Evolutionary conservation across 1,284 basidiomycete species (phyloP), one percentile per base, ranked within the genome.

Genomic region (Ustanciosporium gigantosporum): DNA sequence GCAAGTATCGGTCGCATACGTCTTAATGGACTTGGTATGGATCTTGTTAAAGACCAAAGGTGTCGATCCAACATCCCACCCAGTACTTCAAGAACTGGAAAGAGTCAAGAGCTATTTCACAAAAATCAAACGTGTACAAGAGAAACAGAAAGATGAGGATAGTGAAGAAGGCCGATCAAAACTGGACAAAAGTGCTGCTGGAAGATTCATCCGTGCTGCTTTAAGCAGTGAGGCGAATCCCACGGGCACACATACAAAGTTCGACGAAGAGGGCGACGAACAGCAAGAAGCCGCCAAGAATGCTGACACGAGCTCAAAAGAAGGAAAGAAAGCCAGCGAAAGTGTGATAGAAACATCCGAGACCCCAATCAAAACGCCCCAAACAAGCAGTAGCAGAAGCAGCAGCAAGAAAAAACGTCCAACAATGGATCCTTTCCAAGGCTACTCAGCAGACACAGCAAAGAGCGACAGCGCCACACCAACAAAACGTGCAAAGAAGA

Each of bases 21-120:
- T 72, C 1, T 36, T 72, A 2, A 44, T 70, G 39, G 69, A 72
- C 25, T 47, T 72, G 6, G 66, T 72, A 0, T 72, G 69, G 69
- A 70, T 72, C 15, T 25, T 68, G 31, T 34, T 72, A n/a, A 70
- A 70, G 29, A 56, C 58, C 9, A 65, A 64, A 22, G 70, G 70
- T 6, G 52, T 65, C 21, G 68, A 72, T 25, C 31, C 66, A 9
- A 40, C 49, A 3, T 46, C 46, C 8, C 70, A 72, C 29, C 70
- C 70, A 0, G 68, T 70, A 0, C 46, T 62, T 38, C 41, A 51
- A 24, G 70, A 72, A 40, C 36, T 70, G 22, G 60, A 72, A 22
- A 31, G 70, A 17, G 70, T 72, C 32, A 64, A 70, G 51, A 41
- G 52, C 29, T 72, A 72, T 37, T 70, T 72, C 41, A 41, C 31